phyloP scores from a whole-genome alignment of 2,329 filamentous ascomycete species.

The Thielaviopsis euricoi region DNA sequence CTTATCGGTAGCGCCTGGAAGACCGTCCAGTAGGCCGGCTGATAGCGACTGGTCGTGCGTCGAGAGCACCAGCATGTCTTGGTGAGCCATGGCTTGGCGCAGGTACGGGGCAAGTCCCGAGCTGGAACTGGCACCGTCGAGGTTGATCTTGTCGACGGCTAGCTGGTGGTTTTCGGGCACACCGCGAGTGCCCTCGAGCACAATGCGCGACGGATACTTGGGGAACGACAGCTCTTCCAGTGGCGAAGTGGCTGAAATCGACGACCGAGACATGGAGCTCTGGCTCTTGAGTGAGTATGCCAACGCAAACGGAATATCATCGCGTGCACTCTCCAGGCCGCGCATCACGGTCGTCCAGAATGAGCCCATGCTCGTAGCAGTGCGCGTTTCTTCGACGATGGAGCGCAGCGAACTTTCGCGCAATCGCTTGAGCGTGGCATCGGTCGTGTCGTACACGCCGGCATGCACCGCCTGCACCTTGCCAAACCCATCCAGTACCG shows the following conservation, averaged over 20 bases:
- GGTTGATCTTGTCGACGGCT: slow-evolving; percentile 45
- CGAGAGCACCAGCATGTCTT: slow-evolving; percentile 50
- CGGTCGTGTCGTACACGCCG: slow-evolving; percentile 66
- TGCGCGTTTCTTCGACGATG: slow-evolving; percentile 57
- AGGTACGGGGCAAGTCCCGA: slow-evolving; percentile 65
- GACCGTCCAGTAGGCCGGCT: slow-evolving; percentile 42
- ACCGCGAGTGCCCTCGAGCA: slow-evolving; percentile 57
- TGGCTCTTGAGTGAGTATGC: slow-evolving; percentile 56
- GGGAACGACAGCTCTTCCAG: neutral
- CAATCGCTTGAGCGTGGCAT: slow-evolving; percentile 60
- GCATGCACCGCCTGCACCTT: slow-evolving; percentile 64
- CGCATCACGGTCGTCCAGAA: slow-evolving; percentile 59
- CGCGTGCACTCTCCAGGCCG: slow-evolving; percentile 56
- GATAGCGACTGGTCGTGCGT: slow-evolving; percentile 52
- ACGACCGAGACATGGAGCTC: slow-evolving; percentile 40
- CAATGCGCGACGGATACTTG: slow-evolving; percentile 43
- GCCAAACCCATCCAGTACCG: slow-evolving; percentile 57
- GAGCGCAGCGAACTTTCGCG: slow-evolving; percentile 66
- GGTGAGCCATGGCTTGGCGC: slow-evolving; percentile 52
- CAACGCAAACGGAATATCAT: slow-evolving; percentile 60
- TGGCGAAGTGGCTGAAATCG: neutral
- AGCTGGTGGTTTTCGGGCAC: slow-evolving; percentile 46
- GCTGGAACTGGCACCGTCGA: slow-evolving; percentile 48
- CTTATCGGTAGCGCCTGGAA: slow-evolving; percentile 56
- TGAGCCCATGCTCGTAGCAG: slow-evolving; percentile 52